phyloP scores from a whole-genome alignment of 148 eudicot species.

The Rhododendron simsii region DNA sequence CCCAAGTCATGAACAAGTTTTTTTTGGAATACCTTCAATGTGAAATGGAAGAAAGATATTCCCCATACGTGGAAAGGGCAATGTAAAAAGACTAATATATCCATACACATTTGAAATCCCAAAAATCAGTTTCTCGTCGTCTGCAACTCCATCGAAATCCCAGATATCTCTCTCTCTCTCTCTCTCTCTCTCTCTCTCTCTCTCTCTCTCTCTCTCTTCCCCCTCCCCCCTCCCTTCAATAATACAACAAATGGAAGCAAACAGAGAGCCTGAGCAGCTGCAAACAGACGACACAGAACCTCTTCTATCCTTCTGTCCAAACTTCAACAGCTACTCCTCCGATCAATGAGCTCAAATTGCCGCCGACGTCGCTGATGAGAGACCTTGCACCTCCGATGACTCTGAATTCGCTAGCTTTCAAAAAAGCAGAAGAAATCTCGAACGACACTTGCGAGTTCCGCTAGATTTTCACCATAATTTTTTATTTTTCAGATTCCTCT shows the following conservation, averaged over 20 bases:
- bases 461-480: conserved; percentile 15
- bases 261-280: neutral
- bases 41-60: too few species aligned
- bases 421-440: conserved; percentile 2
- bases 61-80: too few species aligned
- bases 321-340: conserved; percentile 21
- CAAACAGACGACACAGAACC: neutral
- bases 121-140: too few species aligned
- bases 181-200: neutral
- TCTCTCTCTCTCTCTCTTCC: neutral
- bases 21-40: too few species aligned
- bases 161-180: too few species aligned
- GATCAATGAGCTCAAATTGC: conserved; percentile 5
- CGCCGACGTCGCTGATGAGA: neutral
- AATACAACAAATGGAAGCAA: neutral
- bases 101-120: too few species aligned
- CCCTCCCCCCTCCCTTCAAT: too few species aligned
- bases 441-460: neutral
- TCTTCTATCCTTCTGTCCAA: conserved; percentile 6
- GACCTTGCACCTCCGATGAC: conserved; percentile 5
- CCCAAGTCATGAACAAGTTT: too few species aligned
- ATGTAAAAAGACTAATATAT: too few species aligned
- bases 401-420: conserved; percentile 28
- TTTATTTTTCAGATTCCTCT: too few species aligned
- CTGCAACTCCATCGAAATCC: too few species aligned